These are phyloP conservation scores for Aspergillus felis DNA, from an alignment of 2,329 filamentous ascomycete genomes.

Conservation along the genomic window DNA sequence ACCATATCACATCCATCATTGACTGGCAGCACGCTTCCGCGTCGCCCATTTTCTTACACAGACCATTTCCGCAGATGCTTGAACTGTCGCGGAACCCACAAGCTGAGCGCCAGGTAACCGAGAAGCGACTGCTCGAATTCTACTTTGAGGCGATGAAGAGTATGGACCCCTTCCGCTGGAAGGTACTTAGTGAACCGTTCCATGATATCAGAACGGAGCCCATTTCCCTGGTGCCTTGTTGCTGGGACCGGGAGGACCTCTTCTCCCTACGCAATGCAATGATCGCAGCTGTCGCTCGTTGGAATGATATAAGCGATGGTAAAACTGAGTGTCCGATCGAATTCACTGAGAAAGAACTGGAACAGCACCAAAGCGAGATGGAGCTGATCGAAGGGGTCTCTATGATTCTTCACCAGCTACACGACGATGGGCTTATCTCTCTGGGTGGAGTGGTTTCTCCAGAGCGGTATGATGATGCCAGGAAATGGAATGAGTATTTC, in stretches of 20 bases:
- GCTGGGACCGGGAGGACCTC: constrained; percentile 15
- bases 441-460: constrained; percentile 16
- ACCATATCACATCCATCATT: too few species aligned
- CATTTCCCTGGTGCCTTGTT: constrained; percentile 9
- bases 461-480: constrained; percentile 12
- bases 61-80: too few species aligned
- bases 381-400: constrained; percentile 13
- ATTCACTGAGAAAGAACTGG: constrained; percentile 10
- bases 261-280: constrained; percentile 17
- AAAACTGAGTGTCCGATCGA: constrained; percentile 6
- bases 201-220: constrained; percentile 6
- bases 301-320: constrained; percentile 5
- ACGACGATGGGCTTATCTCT: constrained; percentile 13
- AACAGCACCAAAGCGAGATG: constrained; percentile 12
- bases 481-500: constrained; percentile 7
- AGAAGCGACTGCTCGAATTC: too few species aligned
- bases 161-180: too few species aligned
- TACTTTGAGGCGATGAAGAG: too few species aligned
- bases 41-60: too few species aligned
- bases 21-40: too few species aligned
- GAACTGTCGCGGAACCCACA: too few species aligned
- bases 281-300: constrained; percentile 11
- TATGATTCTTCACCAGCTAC: constrained; percentile 12
- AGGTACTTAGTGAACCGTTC: constrained; percentile 3
- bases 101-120: too few species aligned